Percentiles rank a stretch among this genome's conserved stretches.
Conservation (phyloP, 768 basidiomycete genomes). For the Suillus decipiens region DNA sequence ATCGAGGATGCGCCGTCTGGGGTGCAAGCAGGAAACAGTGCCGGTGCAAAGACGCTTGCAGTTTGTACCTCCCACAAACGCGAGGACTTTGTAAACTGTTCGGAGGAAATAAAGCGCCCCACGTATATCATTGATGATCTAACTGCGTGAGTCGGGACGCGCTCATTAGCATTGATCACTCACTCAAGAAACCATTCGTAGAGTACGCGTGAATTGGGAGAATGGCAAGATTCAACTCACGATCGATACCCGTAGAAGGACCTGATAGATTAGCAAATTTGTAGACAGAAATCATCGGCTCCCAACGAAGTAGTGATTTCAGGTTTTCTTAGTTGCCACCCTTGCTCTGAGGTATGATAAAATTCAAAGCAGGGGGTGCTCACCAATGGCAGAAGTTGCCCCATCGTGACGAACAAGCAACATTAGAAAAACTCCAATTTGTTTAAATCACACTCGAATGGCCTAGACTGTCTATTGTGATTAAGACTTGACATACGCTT, state of each 20-base stretch:
- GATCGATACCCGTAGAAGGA: conserved; percentile 3
- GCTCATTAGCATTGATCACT: background rate
- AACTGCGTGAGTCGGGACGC: conserved; percentile 48
- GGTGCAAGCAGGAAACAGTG: conserved; percentile 69
- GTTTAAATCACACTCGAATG: too few relatives aligned
- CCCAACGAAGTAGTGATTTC: background rate
- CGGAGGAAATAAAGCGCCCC: conserved; percentile 40
- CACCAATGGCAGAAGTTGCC: background rate
- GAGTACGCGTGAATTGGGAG: conserved; percentile 4
- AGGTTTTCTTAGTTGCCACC: background rate
- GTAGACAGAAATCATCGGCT: background rate
- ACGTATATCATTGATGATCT: conserved; percentile 74
- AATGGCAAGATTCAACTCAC: background rate
- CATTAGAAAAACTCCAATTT: too few relatives aligned
- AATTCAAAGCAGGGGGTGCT: background rate
- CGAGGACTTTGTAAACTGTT: conserved; percentile 50
- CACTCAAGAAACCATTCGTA: background rate
- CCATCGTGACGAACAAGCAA: background rate
- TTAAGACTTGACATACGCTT: too few relatives aligned
- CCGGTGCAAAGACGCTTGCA: conserved; percentile 75
- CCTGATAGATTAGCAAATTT: background rate
- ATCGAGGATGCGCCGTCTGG: conserved; percentile 92
- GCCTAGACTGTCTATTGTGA: too few relatives aligned
- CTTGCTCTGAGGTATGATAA: background rate
- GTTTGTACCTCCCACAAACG: conserved; percentile 80